Evolutionary conservation across 352 stramenopile species (phyloP), one percentile per base, ranked within the genome.

Genomic region (Phytophthora syringae): DNA sequence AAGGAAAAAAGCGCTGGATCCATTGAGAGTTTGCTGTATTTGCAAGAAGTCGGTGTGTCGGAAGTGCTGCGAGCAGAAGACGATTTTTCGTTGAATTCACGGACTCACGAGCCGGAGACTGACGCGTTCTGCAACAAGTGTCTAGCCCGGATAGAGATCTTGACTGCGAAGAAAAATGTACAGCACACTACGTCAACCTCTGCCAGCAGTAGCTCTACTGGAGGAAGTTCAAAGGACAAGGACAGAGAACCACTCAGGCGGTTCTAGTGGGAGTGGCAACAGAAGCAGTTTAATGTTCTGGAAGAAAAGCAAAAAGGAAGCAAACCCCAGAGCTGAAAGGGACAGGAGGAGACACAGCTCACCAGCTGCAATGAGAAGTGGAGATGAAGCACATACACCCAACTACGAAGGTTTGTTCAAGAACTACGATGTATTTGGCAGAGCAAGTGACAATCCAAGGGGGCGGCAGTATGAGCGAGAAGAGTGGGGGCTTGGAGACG

Each of bases 31-130:
- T 13, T 89, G 80, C 42, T 63, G 67, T 3, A 76, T 86, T 22
- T 89, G 80, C 60, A 79, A 79, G 30, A 82, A 82, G 59, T 76
- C 67, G 7, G 72, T 88, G 21, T 88, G 80, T 36, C 55, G 50
- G 1, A 57, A 61, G 6, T 89, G 80, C 44, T 67, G 45, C 12
- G 51, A 72, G 50, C 22, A 68, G 15, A 81, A 77, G 45, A 21
- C 28, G 1, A 54, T 85, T 9, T 82, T 28, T 58, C 68, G 0
- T 32, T 86, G n/a, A 66, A 86, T 42, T 44, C 60, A 0, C 28
- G 64, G 28, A 83, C 67, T 13, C 60, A 66, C 13, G 37, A 60
- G 5, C 66, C 72, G 0, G 76, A 85, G 39, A 70, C 44, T 0
- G 70, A 86, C 20, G 56, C 50, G 1, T 77, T 89, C 25, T 89